Evolutionary conservation across 495 filamentous ascomycete species (phyloP).

Genomic region (Cercophora newfieldiana): DNA sequence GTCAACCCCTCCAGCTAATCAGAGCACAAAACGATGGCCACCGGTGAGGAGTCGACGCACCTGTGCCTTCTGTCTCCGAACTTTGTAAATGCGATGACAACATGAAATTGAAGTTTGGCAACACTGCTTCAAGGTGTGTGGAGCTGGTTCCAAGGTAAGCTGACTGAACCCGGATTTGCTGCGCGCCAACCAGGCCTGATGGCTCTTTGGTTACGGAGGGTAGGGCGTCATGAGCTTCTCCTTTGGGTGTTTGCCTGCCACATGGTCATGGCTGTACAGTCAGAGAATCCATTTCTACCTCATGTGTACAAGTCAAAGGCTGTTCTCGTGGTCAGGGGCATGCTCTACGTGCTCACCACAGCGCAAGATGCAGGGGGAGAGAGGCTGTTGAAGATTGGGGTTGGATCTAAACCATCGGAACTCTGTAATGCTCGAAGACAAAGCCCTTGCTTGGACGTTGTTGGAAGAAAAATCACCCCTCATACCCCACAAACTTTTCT

Average conservation of each 20-base stretch:
- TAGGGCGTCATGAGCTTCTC: too few relatives aligned
- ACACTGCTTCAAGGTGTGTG: not conserved
- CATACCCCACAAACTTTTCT: too few relatives aligned
- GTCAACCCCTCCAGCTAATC: not conserved
- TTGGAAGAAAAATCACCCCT: too few relatives aligned
- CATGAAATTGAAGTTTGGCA: not conserved
- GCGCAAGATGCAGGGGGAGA: too few relatives aligned
- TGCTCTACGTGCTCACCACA: too few relatives aligned
- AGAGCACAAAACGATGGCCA: not conserved
- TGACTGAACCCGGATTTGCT: not conserved
- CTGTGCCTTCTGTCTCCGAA: not conserved
- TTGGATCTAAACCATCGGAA: too few relatives aligned
- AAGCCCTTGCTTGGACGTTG: too few relatives aligned
- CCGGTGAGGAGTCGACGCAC: not conserved
- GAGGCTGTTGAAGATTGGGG: too few relatives aligned
- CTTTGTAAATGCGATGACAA: not conserved
- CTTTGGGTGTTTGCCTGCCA: not conserved
- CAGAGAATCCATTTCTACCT: not conserved
- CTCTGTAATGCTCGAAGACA: too few relatives aligned
- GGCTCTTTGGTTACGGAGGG: not conserved
- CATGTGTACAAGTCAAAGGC: too few relatives aligned
- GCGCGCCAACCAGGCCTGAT: not conserved
- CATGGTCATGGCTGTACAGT: not conserved
- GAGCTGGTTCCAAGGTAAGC: not conserved
- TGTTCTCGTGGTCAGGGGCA: too few relatives aligned